A percentile compares a stretch with the other conserved stretches of the same genome.
These are phyloP conservation scores for Pythium myriotylum DNA, from an alignment of 352 stramenopile species.

Conservation along the genomic window DNA sequence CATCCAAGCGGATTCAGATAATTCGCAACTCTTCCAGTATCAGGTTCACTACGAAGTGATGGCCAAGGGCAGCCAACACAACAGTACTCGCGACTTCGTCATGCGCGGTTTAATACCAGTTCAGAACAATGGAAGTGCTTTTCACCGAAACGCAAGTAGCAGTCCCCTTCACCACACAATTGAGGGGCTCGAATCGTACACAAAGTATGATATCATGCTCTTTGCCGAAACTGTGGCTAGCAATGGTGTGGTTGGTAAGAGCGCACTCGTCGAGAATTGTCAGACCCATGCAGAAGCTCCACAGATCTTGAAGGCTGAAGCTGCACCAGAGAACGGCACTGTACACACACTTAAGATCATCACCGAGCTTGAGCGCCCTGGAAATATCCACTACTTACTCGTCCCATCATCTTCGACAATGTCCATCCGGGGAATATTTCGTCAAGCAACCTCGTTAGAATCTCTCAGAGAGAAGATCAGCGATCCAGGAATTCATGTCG, in stretches of 20 bases:
- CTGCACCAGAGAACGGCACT: slow-evolving; percentile 45
- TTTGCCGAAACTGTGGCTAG: slow-evolving; percentile 55
- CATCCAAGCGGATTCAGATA: slow-evolving; percentile 17
- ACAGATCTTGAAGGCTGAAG: slow-evolving; percentile 35
- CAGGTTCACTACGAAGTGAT: slow-evolving; percentile 55
- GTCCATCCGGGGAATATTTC: slow-evolving; percentile 32
- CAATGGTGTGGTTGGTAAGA: slow-evolving; percentile 48
- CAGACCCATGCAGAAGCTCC: slow-evolving; percentile 58
- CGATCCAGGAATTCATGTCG: background rate
- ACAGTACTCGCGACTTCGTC: background rate
- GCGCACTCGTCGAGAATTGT: slow-evolving; percentile 26
- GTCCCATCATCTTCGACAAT: slow-evolving; percentile 8
- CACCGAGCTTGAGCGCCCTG: slow-evolving; percentile 43
- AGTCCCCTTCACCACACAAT: slow-evolving; percentile 38
- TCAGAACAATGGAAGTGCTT: no score
- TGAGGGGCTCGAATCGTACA: slow-evolving; percentile 41
- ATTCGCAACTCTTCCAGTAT: slow-evolving; percentile 34
- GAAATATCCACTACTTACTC: slow-evolving; percentile 60
- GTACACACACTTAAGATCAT: slow-evolving; percentile 48
- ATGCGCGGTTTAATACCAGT: slow-evolving; percentile 32
- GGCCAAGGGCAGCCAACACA: slow-evolving; percentile 1
- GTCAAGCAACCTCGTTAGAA: slow-evolving; percentile 35
- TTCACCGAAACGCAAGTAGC: no score
- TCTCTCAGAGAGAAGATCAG: slow-evolving; percentile 23
- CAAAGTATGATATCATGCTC: slow-evolving; percentile 49